These are phyloP conservation scores for Drechslerella stenobrocha DNA, from an alignment of 2,329 filamentous ascomycete species.

Conservation along the genomic window DNA sequence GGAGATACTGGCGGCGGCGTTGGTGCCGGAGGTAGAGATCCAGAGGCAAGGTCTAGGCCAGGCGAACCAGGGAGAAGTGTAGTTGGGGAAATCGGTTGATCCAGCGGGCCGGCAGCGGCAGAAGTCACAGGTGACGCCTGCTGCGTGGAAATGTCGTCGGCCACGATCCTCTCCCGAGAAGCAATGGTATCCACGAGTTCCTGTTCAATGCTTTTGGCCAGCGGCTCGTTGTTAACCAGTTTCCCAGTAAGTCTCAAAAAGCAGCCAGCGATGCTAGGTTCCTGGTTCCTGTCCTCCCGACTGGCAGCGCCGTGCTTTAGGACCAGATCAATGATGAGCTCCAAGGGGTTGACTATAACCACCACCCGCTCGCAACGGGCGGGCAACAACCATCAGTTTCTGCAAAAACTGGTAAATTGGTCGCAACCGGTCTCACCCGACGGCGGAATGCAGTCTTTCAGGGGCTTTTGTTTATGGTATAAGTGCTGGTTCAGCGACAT, in stretches of 20 bases:
- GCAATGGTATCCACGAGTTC: constrained; percentile 31
- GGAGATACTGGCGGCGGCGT: constrained; percentile 22
- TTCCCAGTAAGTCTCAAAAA: constrained; percentile 32
- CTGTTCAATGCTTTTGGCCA: constrained; percentile 33
- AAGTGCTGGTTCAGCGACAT: constrained; percentile 43
- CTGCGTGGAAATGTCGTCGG: constrained; percentile 33
- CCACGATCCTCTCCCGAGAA: constrained; percentile 39
- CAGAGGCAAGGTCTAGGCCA: constrained; percentile 18
- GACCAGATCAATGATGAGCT: constrained; percentile 36
- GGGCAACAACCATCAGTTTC: constrained; percentile 24
- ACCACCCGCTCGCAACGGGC: constrained; percentile 19
- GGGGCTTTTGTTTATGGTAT: constrained; percentile 36
- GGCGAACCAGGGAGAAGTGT: constrained; percentile 25
- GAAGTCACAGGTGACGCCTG: constrained; percentile 38
- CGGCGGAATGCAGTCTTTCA: constrained; percentile 41
- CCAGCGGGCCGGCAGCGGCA: constrained; percentile 16
- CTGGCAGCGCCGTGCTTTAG: constrained; percentile 33
- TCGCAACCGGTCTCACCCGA: constrained; percentile 41
- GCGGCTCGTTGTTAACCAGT: constrained; percentile 21
- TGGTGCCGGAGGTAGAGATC: constrained; percentile 21
- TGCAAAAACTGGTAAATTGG: constrained; percentile 30
- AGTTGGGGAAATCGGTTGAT: constrained; percentile 29
- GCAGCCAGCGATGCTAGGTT: constrained; percentile 41
- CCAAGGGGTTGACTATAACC: constrained; percentile 43
- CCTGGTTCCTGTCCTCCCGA: constrained; percentile 39